Conservation (phyloP, 2,329 filamentous ascomycete genomes). For the Parastagonospora nodorum region DNA sequence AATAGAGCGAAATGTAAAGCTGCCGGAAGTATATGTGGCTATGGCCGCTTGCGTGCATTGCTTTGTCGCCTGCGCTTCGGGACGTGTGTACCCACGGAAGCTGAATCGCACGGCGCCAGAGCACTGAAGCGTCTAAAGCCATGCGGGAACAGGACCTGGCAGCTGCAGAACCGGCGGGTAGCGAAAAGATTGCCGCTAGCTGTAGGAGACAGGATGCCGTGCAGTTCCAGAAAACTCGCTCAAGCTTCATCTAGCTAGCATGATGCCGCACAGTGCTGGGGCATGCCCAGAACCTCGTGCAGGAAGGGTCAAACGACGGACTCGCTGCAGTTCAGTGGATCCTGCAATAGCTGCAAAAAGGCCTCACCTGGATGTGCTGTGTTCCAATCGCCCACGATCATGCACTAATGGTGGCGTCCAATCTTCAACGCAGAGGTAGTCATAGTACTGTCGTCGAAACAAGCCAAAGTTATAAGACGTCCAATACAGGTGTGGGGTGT, state of each 20-base stretch:
- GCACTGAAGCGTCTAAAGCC: conserved; percentile 18
- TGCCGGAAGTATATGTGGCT: conserved; percentile 21
- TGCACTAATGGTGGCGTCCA: conserved; percentile 33
- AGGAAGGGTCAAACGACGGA: conserved; percentile 33
- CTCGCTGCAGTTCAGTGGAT: conserved; percentile 30
- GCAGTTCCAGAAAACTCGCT: conserved; percentile 9
- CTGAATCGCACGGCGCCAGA: conserved; percentile 28
- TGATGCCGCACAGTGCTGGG: background rate
- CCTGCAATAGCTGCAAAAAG: conserved; percentile 18
- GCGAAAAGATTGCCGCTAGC: conserved; percentile 20
- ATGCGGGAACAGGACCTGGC: conserved; percentile 29
- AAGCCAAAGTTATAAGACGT: conserved; percentile 28
- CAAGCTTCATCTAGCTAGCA: background rate
- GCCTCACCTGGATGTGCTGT: conserved; percentile 17
- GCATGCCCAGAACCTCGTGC: conserved; percentile 15
- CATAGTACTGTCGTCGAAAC: conserved; percentile 30
- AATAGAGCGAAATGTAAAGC: conserved; percentile 10
- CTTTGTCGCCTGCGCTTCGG: conserved; percentile 11
- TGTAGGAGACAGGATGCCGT: conserved; percentile 20
- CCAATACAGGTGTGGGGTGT: conserved; percentile 26
- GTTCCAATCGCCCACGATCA: conserved; percentile 25
- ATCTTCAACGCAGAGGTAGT: conserved; percentile 19
- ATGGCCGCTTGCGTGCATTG: conserved; percentile 17
- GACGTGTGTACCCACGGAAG: background rate
- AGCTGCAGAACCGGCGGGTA: conserved; percentile 26